Percentiles rank a stretch among this genome's conserved stretches.
These are phyloP conservation scores for Dicorynia guianensis DNA, from an alignment of 306 rosid species.

Conservation along the genomic window DNA sequence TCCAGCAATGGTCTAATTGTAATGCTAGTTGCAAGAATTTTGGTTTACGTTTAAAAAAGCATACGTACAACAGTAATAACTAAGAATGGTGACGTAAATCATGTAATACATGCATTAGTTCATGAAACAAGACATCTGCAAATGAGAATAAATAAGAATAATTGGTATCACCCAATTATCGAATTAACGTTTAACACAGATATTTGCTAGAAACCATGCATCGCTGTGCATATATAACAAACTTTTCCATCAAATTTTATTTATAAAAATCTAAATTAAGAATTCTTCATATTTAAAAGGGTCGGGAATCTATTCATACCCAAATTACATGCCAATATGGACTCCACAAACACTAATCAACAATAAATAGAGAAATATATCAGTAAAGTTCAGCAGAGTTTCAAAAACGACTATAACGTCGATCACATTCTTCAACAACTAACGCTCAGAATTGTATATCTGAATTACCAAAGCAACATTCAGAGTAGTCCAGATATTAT, in stretches of 20 bases:
- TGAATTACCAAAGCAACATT: background rate
- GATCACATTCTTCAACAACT: background rate
- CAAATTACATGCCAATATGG: background rate
- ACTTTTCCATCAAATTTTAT: conserved; percentile 1
- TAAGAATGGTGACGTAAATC: background rate
- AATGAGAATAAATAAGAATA: too few relatives aligned
- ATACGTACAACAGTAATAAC: background rate
- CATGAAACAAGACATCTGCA: too few relatives aligned
- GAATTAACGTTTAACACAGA: background rate
- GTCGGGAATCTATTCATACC: background rate
- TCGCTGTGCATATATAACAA: background rate
- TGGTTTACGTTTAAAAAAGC: background rate
- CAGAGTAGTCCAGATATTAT: background rate
- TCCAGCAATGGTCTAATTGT: conserved; percentile 1
- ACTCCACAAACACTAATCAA: background rate
- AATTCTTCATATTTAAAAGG: background rate
- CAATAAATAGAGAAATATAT: background rate
- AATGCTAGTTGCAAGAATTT: background rate
- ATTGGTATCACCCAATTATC: too few relatives aligned
- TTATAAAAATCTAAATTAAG: background rate
- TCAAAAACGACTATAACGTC: background rate
- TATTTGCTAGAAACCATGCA: background rate
- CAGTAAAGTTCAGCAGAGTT: background rate
- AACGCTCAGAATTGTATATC: background rate
- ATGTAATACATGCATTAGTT: too few relatives aligned